Evolutionary conservation across 352 stramenopile genomes (phyloP).

Genomic region (Phytophthora gonapodyides): DNA sequence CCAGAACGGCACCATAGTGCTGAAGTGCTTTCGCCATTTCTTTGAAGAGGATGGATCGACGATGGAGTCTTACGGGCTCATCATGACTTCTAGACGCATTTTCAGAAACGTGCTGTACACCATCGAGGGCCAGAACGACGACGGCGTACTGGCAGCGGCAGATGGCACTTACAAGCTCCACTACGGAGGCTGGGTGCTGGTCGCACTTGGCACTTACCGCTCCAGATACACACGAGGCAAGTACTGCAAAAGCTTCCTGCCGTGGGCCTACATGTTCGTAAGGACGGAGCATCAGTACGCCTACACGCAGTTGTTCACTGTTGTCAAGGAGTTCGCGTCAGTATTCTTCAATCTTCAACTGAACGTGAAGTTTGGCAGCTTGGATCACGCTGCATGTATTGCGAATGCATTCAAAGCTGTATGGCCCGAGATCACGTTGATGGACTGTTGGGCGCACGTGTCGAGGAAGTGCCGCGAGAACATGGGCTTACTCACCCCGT

Average conservation of each 20-base stretch:
- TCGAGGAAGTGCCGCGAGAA: slow-evolving; percentile 18
- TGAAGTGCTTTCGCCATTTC: slow-evolving; percentile 17
- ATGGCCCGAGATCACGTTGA: slow-evolving; percentile 17
- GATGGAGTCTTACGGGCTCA: slow-evolving; percentile 4
- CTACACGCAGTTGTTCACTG: slow-evolving; percentile 15
- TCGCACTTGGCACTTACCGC: slow-evolving; percentile 12
- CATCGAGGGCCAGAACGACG: slow-evolving; percentile 7
- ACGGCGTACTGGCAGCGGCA: slow-evolving; percentile 13
- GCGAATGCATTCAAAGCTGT: slow-evolving; percentile 13
- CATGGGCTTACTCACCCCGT: not conserved
- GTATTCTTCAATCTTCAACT: slow-evolving; percentile 12
- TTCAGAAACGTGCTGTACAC: slow-evolving; percentile 12
- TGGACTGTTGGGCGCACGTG: slow-evolving; percentile 24
- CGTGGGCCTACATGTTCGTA: slow-evolving; percentile 24
- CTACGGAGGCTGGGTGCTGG: slow-evolving; percentile 13
- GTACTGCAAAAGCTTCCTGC: slow-evolving; percentile 23
- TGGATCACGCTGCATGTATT: slow-evolving; percentile 21
- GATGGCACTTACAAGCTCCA: slow-evolving; percentile 28
- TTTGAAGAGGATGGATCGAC: slow-evolving; percentile 8
- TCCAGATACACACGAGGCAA: slow-evolving; percentile 1
- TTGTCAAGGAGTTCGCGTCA: not conserved
- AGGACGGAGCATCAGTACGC: slow-evolving; percentile 16
- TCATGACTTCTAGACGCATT: slow-evolving; percentile 8
- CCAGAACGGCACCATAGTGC: slow-evolving; percentile 7
- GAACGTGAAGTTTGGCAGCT: slow-evolving; percentile 16